These are phyloP conservation scores for Hymenotorrendiella dingleyae DNA, from an alignment of 2,329 filamentous ascomycete species.

Conservation along the genomic window DNA sequence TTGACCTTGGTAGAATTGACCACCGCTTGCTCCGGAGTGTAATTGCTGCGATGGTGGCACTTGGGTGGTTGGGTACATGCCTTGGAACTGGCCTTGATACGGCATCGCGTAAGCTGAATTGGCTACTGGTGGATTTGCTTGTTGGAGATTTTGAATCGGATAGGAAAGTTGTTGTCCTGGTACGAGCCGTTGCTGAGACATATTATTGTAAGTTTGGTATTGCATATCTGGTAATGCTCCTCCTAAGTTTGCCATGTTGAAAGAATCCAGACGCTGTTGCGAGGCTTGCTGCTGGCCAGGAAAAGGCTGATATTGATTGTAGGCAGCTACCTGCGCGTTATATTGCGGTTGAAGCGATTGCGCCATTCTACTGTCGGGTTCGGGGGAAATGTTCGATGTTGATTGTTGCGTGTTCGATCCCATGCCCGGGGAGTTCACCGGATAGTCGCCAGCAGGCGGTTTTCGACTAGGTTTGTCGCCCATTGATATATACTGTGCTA, in stretches of 20 bases:
- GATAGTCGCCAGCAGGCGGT: constrained; percentile 11
- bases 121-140: constrained; percentile 14
- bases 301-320: constrained; percentile 7
- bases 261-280: constrained; percentile 20
- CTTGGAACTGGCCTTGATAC: constrained; percentile 24
- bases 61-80: constrained; percentile 20
- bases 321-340: constrained; percentile 7
- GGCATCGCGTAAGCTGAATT: constrained; percentile 22
- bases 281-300: constrained; percentile 8
- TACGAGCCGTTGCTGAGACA: constrained; percentile 17
- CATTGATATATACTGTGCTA: constrained; percentile 18
- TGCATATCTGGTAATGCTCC: constrained; percentile 22
- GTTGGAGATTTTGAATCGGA: constrained; percentile 19
- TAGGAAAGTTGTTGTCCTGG: constrained; percentile 17
- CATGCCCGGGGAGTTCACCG: constrained; percentile 10
- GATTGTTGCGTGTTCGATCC: constrained; percentile 6
- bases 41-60: constrained; percentile 13
- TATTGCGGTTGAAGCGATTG: constrained; percentile 7
- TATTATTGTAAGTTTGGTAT: constrained; percentile 21
- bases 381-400: neutral
- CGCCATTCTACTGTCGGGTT: constrained; percentile 5
- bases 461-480: constrained; percentile 15
- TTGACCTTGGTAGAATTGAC: constrained; percentile 24
- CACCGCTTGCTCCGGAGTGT: constrained; percentile 11
- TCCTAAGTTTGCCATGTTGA: constrained; percentile 23